These are phyloP conservation scores for Trapa incisa DNA, from an alignment of 345 rosid species.

Conservation along the genomic window DNA sequence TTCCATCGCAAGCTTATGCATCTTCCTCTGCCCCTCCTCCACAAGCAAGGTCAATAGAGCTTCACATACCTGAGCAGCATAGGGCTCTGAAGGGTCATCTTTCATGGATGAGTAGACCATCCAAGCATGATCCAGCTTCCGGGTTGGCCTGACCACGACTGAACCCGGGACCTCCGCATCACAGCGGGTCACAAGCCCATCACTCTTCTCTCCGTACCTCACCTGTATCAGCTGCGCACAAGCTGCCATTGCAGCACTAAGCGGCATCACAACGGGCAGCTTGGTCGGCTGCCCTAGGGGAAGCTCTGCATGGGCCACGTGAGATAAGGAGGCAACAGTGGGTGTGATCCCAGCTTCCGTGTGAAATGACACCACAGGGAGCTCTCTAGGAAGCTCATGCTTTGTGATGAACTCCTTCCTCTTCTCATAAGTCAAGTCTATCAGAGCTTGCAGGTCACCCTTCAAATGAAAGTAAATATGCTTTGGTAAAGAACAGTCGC, in stretches of 20 bases:
- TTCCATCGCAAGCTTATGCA: constrained; percentile 15
- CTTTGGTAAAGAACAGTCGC: neutral
- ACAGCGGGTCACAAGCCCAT: constrained; percentile 75
- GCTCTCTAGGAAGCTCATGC: constrained; percentile 60
- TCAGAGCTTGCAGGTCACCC: constrained; percentile 93
- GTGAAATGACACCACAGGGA: constrained; percentile 78
- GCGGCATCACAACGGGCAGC: constrained; percentile 78
- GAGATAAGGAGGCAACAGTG: constrained; percentile 73
- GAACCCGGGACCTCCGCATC: constrained; percentile 98
- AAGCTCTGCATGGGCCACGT: constrained; percentile 81
- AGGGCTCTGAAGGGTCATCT: constrained; percentile 52
- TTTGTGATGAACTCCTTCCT: constrained; percentile 70
- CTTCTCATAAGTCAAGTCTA: constrained; percentile 84
- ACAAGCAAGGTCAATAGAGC: constrained; percentile 76
- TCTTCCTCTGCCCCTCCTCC: constrained; percentile 52
- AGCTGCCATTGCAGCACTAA: constrained; percentile 96
- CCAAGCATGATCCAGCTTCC: constrained; percentile 91
- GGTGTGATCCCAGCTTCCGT: constrained; percentile 82
- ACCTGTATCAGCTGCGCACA: constrained; percentile 79
- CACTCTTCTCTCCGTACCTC: constrained; percentile 81
- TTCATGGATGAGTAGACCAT: constrained; percentile 88
- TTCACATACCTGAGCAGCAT: constrained; percentile 84
- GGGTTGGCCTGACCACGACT: constrained; percentile 60
- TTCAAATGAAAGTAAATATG: constrained; percentile 11
- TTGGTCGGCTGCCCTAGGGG: constrained; percentile 52